These are phyloP conservation scores for Plantago ovata DNA, from an alignment of 257 asterid genomes.

Conservation along the genomic window DNA sequence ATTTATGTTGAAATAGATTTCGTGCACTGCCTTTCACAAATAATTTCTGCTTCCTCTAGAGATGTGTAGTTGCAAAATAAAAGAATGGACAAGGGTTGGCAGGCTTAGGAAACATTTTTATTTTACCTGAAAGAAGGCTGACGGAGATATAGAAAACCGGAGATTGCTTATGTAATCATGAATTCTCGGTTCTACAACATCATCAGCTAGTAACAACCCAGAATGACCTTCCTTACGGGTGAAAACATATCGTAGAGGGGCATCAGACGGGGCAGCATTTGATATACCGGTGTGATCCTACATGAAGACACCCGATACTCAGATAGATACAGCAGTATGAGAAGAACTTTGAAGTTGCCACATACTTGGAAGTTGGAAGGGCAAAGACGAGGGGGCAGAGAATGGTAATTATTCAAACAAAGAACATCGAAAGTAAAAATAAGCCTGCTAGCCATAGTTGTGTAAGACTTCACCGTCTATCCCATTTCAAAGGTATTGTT, in stretches of 20 bases:
- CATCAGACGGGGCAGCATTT: conserved; percentile 94
- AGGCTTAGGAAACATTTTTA: conserved; percentile 2
- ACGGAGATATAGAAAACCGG: conserved; percentile 80
- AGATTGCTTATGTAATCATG: conserved; percentile 81
- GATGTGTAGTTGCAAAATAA: background rate
- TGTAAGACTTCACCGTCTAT: too few species aligned
- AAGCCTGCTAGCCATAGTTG: too few species aligned
- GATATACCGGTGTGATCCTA: conserved; percentile 98
- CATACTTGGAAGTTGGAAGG: background rate
- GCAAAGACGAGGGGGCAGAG: too few species aligned
- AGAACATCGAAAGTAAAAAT: too few species aligned
- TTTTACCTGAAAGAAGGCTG: conserved; percentile 95
- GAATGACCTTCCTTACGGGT: conserved; percentile 37
- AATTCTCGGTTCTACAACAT: conserved; percentile 70
- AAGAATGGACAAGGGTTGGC: conserved; percentile 5
- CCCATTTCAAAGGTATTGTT: too few species aligned
- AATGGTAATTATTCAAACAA: too few species aligned
- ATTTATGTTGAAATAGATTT: background rate
- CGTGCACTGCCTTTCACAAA: conserved; percentile 11
- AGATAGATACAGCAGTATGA: conserved; percentile 4
- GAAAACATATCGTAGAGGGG: conserved; percentile 60
- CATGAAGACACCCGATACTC: conserved; percentile 20
- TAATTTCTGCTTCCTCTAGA: background rate
- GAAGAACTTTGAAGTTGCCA: background rate
- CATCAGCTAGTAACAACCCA: conserved; percentile 41